phyloP scores from a whole-genome alignment of 495 filamentous ascomycete species.

The Trichoderma reesei region DNA sequence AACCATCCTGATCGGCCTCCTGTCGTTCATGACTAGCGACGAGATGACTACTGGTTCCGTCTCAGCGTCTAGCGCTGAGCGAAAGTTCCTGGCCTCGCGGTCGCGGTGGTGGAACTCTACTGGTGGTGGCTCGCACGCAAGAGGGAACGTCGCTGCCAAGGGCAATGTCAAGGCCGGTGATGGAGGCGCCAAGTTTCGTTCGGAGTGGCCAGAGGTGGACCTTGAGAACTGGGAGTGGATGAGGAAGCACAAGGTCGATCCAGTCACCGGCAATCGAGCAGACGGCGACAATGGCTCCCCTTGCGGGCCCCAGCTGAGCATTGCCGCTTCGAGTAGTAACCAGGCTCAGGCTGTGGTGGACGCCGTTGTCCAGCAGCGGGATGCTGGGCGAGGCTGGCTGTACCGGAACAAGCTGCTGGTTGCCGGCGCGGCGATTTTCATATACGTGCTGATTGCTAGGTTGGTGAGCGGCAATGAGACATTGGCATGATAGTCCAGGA shows the following conservation, averaged over 20 bases:
- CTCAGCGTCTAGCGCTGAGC: conserved; percentile 66
- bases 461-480: conserved; percentile 43
- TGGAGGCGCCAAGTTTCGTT: conserved; percentile 78
- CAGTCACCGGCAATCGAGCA: conserved; percentile 55
- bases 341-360: conserved; percentile 74
- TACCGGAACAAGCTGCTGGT: conserved; percentile 66
- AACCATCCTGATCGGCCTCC: conserved; percentile 87
- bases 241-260: conserved; percentile 69
- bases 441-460: conserved; percentile 70
- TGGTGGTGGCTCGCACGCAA: conserved; percentile 71
- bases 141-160: conserved; percentile 31
- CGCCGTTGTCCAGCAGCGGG: conserved; percentile 57
- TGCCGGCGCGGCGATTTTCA: conserved; percentile 54
- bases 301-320: conserved; percentile 57
- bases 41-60: conserved; percentile 97
- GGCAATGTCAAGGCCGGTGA: conserved; percentile 63
- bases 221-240: conserved; percentile 93
- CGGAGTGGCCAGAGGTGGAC: conserved; percentile 86
- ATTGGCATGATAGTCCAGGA: background rate
- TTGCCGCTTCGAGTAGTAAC: conserved; percentile 51
- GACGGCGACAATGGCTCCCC: conserved; percentile 37
- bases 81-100: conserved; percentile 64
- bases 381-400: conserved; percentile 75
- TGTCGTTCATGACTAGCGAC: conserved; percentile 96
- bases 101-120: conserved; percentile 96